Evolutionary conservation across 2,329 filamentous ascomycete species (phyloP), one percentile per base, ranked within the genome.

Genomic region (Paraphaeosphaeria sporulosa): DNA sequence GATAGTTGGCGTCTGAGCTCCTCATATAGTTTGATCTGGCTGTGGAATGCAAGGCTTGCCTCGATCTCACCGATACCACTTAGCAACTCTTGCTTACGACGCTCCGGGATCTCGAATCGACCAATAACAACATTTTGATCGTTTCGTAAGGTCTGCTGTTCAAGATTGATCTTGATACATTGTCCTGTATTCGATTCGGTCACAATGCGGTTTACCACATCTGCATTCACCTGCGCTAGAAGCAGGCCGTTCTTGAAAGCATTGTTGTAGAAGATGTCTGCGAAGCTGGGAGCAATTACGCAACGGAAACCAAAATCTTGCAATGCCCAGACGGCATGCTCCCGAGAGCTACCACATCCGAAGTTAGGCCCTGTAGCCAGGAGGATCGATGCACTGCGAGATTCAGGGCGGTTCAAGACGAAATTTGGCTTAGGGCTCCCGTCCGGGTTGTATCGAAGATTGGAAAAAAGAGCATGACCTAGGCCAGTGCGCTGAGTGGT

Each of bases 231-330:
- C 59, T 85, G 81, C 61, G 98, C 87, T 48, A 94, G 94, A 64
- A 98, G 84, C 94, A 98, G 98, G 82, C 94, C 94, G 83, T 99
- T 99, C 86, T 99, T 98, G 87, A 97, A 98, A n/a, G 91, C 95
- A 85, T 99, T 99, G 87, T 97, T 97, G 87, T 94, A 96, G 88
- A 97, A 97, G 79, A 99, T 99, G 75, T 96, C 93, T 60, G 90
- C 91, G 68, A 87, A 92, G 1, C 90, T 94, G 1, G 93, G 92
- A 0, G 94, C 95, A 69, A 98, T 96, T 72, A 98, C 86, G 77
- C 90, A 94, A 76, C 90, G 92, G 82, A 99, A 97, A 68, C 95
- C 95, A 71, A 98, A 98, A 81, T 98, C 95, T 59, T 96, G 89
- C 25, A 98, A 86, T 6, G 95, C 94, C 95, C 95, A 98, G 0